Percentiles rank a stretch among this genome's conserved stretches.
Evolutionary conservation across 176 grass and related monocot genomes (phyloP).

Genomic region (Carex myosuroides): DNA sequence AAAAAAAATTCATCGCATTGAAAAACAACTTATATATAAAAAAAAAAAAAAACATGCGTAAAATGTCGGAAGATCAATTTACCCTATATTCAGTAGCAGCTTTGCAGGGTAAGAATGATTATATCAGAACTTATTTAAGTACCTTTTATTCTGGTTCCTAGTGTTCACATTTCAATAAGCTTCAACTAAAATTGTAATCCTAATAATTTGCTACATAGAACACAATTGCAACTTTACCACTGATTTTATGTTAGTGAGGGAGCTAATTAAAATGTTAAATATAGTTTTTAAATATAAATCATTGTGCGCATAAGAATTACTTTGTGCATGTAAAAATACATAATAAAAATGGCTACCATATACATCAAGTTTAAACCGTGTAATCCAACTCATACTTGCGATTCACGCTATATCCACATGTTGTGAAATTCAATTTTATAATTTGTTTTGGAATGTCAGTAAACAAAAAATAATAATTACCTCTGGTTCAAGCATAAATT

Average conservation of each 20-base stretch:
- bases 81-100: neutral
- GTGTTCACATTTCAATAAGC: neutral
- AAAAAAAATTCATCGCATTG: neutral
- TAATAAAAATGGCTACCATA: neutral
- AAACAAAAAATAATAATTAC: constrained; percentile 23
- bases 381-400: neutral
- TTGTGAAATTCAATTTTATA: neutral
- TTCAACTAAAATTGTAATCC: neutral
- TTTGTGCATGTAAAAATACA: neutral
- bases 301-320: neutral
- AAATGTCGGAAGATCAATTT: neutral
- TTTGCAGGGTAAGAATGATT: neutral
- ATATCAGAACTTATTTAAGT: neutral
- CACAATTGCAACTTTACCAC: neutral
- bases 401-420: neutral
- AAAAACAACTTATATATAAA: neutral
- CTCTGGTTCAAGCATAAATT: constrained; percentile 88
- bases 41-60: neutral
- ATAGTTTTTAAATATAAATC: neutral
- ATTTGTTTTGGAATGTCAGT: neutral
- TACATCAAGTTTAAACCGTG: neutral
- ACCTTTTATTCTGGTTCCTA: neutral
- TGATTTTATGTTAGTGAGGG: neutral
- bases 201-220: neutral
- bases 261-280: neutral